Base-by-base conservation (phyloP, 768 basidiomycete genomes). In the Scleroderma citrinum region DNA sequence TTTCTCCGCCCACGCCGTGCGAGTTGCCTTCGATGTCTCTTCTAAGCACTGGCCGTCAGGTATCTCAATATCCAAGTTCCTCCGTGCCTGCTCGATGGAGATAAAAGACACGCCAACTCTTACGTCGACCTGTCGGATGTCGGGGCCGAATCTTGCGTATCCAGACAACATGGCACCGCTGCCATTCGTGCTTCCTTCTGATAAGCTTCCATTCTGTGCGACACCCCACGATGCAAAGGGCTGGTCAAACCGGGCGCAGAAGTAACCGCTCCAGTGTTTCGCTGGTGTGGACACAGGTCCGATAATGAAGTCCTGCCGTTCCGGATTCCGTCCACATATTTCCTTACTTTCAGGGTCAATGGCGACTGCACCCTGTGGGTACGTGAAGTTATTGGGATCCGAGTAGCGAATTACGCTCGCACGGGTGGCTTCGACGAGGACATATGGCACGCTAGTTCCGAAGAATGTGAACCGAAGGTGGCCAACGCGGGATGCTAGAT, bases 61-160 rank as follows among this genome's bases (percentile, higher is more conserved):
- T 37, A 76, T 71, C 53, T 80, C 79, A 1, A 58, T 66, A 23
- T 77, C 75, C 47, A 82, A 54, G 53, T 80, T 80, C 49, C 60
- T 56, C 32, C 76, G 64, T 1, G 84, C 84, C 51, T 87, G 85
- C 3, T 82, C 80, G 7, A 81, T 67, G 1, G 83, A 85, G 49
- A 89, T 84, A 61, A 87, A 87, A 4, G 85, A 87, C 3, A 85
- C 82, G 3, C 83, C 85, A 2, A 89, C 70, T 11, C 81, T 71
- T 7, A 84, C 76, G 6, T 77, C 72, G 36, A 85, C 69, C 12
- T 62, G 59, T 19, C 69, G 59, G 3, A 56, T 52, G 2, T 47
- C 45, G 0, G 60, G 55, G 14, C 55, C 50, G 49, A 88, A 79
- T 3, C 63, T 61, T 3, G 71, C 76, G 51, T 77, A 83, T 0